A percentile compares a stretch with the other conserved stretches of the same genome.
Conservation (phyloP, 2,329 filamentous ascomycete genomes). For the Helotiales sp. region DNA sequence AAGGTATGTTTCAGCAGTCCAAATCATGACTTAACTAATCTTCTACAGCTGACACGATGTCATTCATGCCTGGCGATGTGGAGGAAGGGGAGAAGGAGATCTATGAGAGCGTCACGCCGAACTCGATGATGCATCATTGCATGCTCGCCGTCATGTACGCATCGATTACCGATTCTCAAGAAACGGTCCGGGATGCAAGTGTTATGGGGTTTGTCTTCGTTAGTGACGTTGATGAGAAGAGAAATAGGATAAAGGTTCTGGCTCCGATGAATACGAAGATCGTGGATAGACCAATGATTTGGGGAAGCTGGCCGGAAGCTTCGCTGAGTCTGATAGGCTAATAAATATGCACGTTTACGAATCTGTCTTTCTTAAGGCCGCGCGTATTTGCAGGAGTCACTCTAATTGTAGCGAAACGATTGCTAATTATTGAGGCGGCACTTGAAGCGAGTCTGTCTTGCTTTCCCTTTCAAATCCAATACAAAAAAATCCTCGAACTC, state of each 20-base stretch:
- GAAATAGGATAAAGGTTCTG: constrained; percentile 78
- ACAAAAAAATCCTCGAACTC: constrained; percentile 4
- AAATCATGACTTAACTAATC: constrained; percentile 18
- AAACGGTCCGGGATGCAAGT: constrained; percentile 77
- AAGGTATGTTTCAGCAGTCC: constrained; percentile 52
- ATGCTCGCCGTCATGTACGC: constrained; percentile 86
- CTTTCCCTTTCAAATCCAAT: constrained; percentile 3
- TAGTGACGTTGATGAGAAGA: constrained; percentile 85
- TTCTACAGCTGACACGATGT: constrained; percentile 37
- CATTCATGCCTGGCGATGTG: constrained; percentile 43
- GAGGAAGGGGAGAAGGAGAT: constrained; percentile 44
- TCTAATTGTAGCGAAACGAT: neutral
- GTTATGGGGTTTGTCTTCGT: constrained; percentile 95
- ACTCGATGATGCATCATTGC: constrained; percentile 75
- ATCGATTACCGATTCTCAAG: constrained; percentile 68
- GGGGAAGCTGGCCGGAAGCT: constrained; percentile 86
- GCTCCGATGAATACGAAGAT: constrained; percentile 83
- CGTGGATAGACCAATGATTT: constrained; percentile 78
- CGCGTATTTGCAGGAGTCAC: neutral
- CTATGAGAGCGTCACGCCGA: constrained; percentile 69
- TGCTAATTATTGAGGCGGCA: neutral
- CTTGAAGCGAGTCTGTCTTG: neutral
- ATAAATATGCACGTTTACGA: constrained; percentile 23
- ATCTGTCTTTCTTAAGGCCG: neutral
- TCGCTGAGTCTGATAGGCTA: constrained; percentile 56